Base-by-base conservation (phyloP, 202 grass and related monocot species). In the Saccharum hybrid region DNA sequence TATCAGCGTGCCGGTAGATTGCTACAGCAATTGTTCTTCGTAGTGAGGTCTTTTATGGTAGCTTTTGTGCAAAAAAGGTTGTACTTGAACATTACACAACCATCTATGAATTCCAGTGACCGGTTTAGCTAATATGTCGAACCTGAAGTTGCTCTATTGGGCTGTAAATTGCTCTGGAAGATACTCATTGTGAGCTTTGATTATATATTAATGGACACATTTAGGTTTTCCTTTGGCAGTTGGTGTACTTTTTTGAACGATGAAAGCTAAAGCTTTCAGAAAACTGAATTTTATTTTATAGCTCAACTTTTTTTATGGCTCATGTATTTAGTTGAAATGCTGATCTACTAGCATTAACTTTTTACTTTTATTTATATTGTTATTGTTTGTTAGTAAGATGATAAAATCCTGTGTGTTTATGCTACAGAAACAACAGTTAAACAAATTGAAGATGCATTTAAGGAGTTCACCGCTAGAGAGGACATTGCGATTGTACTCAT, bases 361-460 rank as follows among this genome's bases (percentile, higher is more conserved):
- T 52, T 59, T 22, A 0, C 4, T 15, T 51, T 59, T 59, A 14
- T 39, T 39, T 74, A n/a, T 36, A 34, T 7, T n/a, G 4, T 21
- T 56, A 5, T 37, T 26, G 10, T 56, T 46, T n/a, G 28, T 36
- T 38, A 22, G 33, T 63, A 31, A 14, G 62, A 75, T 23, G 34
- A 26, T 60, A 34, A 23, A 5, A 9, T 13, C 49, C 18, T 75
- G 33, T 40, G 73, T 26, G 9, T 36, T 74, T 59, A 19, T 90
- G 30, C 48, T 76, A 62, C 75, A 97, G 94, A 97, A 91, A 98
- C 93, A 34, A 95, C 93, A 26, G 87, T 93, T 16, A 98, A 95
- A 85, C 88, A 94, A 66, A 91, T 98, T 78, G 96, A 98, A 87
- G 96, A 98, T 88, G 83, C 91, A 79, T 95, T 98, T 80, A 98